Base-by-base conservation (phyloP, 306 rosid species). In the Dalbergia cochinchinensis region DNA sequence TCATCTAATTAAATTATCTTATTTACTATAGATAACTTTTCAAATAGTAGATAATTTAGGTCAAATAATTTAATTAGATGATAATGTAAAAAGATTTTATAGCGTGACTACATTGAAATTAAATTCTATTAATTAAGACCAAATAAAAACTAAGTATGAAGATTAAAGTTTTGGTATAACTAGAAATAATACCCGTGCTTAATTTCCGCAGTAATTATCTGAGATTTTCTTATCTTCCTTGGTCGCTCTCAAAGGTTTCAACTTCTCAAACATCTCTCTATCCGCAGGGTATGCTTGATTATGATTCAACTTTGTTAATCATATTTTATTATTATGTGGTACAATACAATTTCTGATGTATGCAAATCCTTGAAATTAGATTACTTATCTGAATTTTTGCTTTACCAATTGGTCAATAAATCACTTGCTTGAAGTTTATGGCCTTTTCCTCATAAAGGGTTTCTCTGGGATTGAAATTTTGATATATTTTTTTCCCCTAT, bases 221-320 rank as follows among this genome's bases (percentile, higher is more conserved):
- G 44, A 20, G 31, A 14, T 26, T 47, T 19, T 45, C 22, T 74
- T 68, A 11, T 74, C 75, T 59, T 62, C 79, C 45, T 45, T 77
- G 4, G 35, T 79, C 45, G 35, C 81, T 83, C 66, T 71, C 83
- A 14, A 73, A 71, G 85, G 73, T 83, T 67, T 66, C 42, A 45
- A 63, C 62, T 78, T 86, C 59, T 20, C 69, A 9, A 48, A 51
- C 45, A 39, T 86, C 67, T 70, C 37, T 44, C 63, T 86, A 71
- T 78, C 5, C 5, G 31, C 7, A 37, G 74, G 80, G 61, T 78
- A 57, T 70, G 55, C 22, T 84, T 82, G 53, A 7, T 77, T 81
- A 63, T 15, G 58, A 9, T 79, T 81, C 70, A 11, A 70, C 48
- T 78, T 26, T 48, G 47, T 78, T 68, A 62, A 20, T 58, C 0